Conservation (phyloP, 306 rosid species). For the Sindora glabra region DNA sequence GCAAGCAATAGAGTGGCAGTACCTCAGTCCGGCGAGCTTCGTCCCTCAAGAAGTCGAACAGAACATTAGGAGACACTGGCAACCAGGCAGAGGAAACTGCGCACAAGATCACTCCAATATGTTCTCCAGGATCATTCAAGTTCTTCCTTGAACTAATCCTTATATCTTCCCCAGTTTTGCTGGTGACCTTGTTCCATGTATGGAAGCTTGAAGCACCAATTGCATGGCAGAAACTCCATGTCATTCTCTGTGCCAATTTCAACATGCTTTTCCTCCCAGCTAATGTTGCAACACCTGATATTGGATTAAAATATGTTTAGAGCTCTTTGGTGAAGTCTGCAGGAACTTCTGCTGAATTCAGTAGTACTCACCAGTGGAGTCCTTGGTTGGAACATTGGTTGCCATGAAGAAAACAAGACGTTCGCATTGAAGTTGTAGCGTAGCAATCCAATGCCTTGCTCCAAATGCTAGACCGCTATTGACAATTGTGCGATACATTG, state of each 20-base stretch:
- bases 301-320: background rate
- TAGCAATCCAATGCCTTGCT: conserved; percentile 88
- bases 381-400: no score
- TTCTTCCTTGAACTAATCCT: conserved; percentile 85
- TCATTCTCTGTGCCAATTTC: conserved; percentile 94
- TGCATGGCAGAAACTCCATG: conserved; percentile 69
- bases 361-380: conserved; percentile 29
- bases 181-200: conserved; percentile 70
- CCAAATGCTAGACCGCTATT: conserved; percentile 91
- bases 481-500: conserved; percentile 69
- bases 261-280: conserved; percentile 95
- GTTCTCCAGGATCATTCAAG: conserved; percentile 89
- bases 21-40: conserved; percentile 70
- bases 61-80: conserved; percentile 52
- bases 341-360: background rate
- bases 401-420: conserved; percentile 43
- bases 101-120: conserved; percentile 76
- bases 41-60: conserved; percentile 77
- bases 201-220: conserved; percentile 84
- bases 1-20: no score
- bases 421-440: conserved; percentile 89
- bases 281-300: conserved; percentile 73
- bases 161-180: conserved; percentile 86
- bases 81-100: conserved; percentile 95
- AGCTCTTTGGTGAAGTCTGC: no score